Conservation (phyloP, 2,329 filamentous ascomycete genomes). For the Rutstroemia sp. region DNA sequence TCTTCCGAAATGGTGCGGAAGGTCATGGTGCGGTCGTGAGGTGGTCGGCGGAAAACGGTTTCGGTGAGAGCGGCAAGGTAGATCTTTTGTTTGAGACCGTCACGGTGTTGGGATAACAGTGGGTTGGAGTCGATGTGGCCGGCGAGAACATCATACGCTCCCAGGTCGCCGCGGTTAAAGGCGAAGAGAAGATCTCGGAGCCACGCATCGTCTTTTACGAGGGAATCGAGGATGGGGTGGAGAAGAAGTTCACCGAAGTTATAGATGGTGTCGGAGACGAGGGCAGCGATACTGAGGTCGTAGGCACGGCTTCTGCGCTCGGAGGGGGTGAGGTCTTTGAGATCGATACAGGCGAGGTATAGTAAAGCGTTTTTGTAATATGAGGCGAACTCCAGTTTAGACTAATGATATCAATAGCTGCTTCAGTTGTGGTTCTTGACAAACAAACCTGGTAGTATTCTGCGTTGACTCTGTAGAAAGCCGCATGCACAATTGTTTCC, state of each 20-base stretch:
- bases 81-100: constrained; percentile 93
- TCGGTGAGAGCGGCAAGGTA: constrained; percentile 94
- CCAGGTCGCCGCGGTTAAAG: constrained; percentile 92
- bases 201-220: constrained; percentile 76
- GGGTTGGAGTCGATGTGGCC: constrained; percentile 74
- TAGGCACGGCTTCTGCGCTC: constrained; percentile 83
- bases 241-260: constrained; percentile 99
- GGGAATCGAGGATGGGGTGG: constrained; percentile 86
- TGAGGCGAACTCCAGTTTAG: constrained; percentile 84
- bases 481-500: constrained; percentile 89
- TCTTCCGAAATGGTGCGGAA: constrained; percentile 84
- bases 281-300: constrained; percentile 83
- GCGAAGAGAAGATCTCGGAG: constrained; percentile 92
- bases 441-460: constrained; percentile 74
- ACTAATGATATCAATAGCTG: constrained; percentile 32
- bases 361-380: constrained; percentile 98
- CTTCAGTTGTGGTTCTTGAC: not conserved
- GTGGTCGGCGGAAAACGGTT: constrained; percentile 89
- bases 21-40: constrained; percentile 90
- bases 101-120: constrained; percentile 70
- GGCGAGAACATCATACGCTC: constrained; percentile 75
- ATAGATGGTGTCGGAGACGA: constrained; percentile 94
- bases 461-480: constrained; percentile 93
- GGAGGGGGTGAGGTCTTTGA: constrained; percentile 61
- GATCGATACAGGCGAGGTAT: constrained; percentile 91